A percentile compares a stretch with the other conserved stretches of the same genome.
Conservation (phyloP, 257 asterid species). For the Primulina eburnea region DNA sequence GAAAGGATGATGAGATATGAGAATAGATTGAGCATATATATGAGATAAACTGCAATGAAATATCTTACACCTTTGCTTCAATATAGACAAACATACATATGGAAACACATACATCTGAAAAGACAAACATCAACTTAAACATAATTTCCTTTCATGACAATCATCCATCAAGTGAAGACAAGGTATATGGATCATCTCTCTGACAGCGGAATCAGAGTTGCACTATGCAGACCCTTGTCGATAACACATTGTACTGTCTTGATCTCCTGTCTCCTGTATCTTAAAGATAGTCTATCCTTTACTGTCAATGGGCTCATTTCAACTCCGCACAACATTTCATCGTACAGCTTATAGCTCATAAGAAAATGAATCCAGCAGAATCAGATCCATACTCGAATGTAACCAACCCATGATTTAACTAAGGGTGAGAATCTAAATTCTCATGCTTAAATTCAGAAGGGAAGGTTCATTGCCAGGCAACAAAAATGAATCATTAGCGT, state of each 20-base stretch:
- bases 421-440: not conserved
- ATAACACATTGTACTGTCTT: not conserved
- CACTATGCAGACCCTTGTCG: not conserved
- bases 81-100: not conserved
- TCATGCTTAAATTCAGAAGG: not conserved
- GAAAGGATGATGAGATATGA: slow-evolving; percentile 5
- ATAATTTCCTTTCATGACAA: slow-evolving; percentile 3
- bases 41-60: slow-evolving; percentile 13
- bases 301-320: not conserved
- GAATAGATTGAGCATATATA: not conserved
- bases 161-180: slow-evolving; percentile 1
- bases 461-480: not conserved
- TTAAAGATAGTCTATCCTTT: not conserved
- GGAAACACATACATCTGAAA: not conserved
- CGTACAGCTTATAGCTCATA: slow-evolving; percentile 12
- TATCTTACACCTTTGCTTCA: not conserved
- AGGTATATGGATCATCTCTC: not conserved
- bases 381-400: slow-evolving; percentile 6
- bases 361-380: slow-evolving; percentile 2
- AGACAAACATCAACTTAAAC: not conserved
- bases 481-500: slow-evolving; percentile 5
- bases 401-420: slow-evolving; percentile 7
- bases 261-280: not conserved
- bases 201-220: slow-evolving; percentile 16
- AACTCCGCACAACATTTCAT: slow-evolving; percentile 8